These are phyloP conservation scores for Pilasporangium apinafurcum DNA, from an alignment of 352 stramenopile species.

Conservation along the genomic window DNA sequence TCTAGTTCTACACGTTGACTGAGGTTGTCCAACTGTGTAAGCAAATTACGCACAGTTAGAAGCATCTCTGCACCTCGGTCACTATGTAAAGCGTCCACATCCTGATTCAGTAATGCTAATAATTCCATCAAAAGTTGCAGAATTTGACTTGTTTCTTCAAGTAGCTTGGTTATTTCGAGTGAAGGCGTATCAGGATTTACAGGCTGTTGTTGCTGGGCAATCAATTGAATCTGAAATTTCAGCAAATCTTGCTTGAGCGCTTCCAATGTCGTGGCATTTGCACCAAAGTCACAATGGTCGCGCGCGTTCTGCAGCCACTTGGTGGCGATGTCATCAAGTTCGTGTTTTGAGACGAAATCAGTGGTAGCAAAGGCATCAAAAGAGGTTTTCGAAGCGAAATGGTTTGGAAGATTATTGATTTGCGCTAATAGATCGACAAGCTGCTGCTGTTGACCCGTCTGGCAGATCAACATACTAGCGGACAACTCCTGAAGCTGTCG, in stretches of 20 bases:
- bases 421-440: conserved; percentile 5
- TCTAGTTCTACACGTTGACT: conserved; percentile 13
- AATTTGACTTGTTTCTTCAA: conserved; percentile 20
- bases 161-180: conserved; percentile 16
- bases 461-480: conserved; percentile 11
- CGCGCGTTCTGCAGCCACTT: conserved; percentile 37
- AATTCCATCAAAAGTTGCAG: conserved; percentile 22
- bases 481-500: conserved; percentile 12
- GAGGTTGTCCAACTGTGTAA: conserved; percentile 30
- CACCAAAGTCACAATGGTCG: conserved; percentile 53
- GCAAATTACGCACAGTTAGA: conserved; percentile 32
- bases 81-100: conserved; percentile 7
- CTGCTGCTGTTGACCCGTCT: conserved; percentile 24
- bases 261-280: conserved; percentile 18
- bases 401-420: conserved; percentile 11
- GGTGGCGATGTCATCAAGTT: conserved; percentile 17
- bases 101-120: conserved; percentile 5
- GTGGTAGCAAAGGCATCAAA: conserved; percentile 15
- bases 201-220: conserved; percentile 14
- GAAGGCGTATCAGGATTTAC: too few relatives aligned
- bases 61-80: conserved; percentile 15
- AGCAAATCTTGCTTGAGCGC: conserved; percentile 24
- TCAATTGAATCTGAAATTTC: conserved; percentile 20
- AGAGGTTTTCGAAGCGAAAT: conserved; percentile 14
- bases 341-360: conserved; percentile 11